Evolutionary conservation across 805 yeast species (phyloP).

Genomic region (Cyberlindnera petersonii): DNA sequence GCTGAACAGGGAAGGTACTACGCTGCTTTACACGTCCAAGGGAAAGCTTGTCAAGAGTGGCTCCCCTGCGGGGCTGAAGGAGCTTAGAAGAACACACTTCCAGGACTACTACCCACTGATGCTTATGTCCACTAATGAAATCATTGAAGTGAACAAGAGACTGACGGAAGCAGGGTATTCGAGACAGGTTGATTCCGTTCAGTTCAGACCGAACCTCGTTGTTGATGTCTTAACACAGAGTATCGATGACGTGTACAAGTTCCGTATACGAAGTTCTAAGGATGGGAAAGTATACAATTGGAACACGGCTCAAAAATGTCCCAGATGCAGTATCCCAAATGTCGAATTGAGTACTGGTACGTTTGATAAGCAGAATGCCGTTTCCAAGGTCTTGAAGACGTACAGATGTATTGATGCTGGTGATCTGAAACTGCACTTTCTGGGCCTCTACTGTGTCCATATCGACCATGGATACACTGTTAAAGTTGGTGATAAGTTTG

Average conservation of each 20-base stretch:
- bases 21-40: constrained; percentile 17
- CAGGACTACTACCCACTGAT: constrained; percentile 26
- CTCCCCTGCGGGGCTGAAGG: constrained; percentile 15
- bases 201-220: constrained; percentile 24
- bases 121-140: constrained; percentile 12
- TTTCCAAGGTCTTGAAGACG: constrained; percentile 12
- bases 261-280: not conserved
- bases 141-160: constrained; percentile 15
- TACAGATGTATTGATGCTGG: constrained; percentile 22
- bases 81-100: constrained; percentile 15
- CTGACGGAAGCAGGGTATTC: constrained; percentile 3
- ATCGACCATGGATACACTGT: constrained; percentile 20
- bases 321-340: constrained; percentile 24
- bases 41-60: constrained; percentile 19
- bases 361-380: constrained; percentile 18
- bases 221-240: not conserved
- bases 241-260: constrained; percentile 1
- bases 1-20: constrained; percentile 16
- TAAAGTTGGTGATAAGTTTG: constrained; percentile 18
- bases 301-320: constrained; percentile 18
- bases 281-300: constrained; percentile 2
- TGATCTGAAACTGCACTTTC: constrained; percentile 7
- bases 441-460: constrained; percentile 22
- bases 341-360: constrained; percentile 16
- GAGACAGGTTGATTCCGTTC: constrained; percentile 13